Conservation (phyloP, 352 stramenopile species). For the Globisporangium apiculatum region DNA sequence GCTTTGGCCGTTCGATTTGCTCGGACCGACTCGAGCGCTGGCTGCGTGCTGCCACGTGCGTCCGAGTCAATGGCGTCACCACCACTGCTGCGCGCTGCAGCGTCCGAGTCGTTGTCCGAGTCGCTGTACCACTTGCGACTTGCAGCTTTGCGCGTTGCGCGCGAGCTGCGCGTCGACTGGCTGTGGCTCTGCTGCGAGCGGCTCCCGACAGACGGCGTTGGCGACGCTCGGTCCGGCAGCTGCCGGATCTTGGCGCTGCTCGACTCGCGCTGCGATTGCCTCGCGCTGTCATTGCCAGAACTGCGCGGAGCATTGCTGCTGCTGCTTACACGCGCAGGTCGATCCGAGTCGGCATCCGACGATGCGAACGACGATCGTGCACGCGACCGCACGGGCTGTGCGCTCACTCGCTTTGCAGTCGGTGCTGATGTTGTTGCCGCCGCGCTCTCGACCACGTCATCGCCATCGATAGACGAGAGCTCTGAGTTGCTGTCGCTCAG, state of each 20-base stretch:
- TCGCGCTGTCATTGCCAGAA: neutral
- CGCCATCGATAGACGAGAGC: slow-evolving; percentile 22
- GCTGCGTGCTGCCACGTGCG: neutral
- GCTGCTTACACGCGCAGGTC: neutral
- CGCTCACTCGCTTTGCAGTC: neutral
- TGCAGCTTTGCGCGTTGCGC: slow-evolving; percentile 17
- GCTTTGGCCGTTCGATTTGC: neutral
- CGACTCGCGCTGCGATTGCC: neutral
- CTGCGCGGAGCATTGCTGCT: neutral
- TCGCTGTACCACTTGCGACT: slow-evolving; percentile 49
- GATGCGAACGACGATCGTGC: neutral
- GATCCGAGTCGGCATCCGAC: neutral
- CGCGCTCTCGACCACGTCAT: slow-evolving; percentile 5
- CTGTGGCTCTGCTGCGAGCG: slow-evolving; percentile 6
- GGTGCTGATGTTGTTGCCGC: slow-evolving; percentile 1
- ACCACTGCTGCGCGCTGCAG: slow-evolving; percentile 1
- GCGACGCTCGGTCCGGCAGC: slow-evolving; percentile 7
- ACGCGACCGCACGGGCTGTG: neutral
- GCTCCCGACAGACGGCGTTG: slow-evolving; percentile 8
- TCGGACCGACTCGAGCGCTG: neutral
- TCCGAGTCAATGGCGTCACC: neutral
- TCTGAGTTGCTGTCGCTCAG: slow-evolving; percentile 55
- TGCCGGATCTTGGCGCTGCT: slow-evolving; percentile 14
- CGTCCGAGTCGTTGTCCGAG: slow-evolving; percentile 25
- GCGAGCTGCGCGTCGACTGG: slow-evolving; percentile 7